Evolutionary conservation across 495 filamentous ascomycete genomes (phyloP).

Genomic region (Trichocladium antarcticum): DNA sequence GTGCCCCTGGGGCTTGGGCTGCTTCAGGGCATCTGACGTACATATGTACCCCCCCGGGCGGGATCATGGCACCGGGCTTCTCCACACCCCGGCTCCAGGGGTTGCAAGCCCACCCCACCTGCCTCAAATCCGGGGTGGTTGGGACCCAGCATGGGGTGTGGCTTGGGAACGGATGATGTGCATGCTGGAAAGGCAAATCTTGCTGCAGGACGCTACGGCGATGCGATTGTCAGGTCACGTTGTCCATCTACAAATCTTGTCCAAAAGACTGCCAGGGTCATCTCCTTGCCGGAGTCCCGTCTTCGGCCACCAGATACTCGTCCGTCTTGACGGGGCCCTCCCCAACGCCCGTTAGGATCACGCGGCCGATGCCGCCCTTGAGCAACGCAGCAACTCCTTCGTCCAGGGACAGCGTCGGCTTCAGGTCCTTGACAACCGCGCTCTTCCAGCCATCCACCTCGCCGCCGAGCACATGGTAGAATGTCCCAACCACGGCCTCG

Average conservation of each 20-base stretch:
- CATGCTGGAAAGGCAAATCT: no score
- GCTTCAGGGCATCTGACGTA: conserved; percentile 6
- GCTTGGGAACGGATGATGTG: no score
- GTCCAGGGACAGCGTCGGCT: conserved; percentile 47
- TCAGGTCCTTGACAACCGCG: conserved; percentile 27
- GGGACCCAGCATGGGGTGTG: neutral
- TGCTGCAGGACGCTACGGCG: no score
- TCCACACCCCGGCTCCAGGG: neutral
- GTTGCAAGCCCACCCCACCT: neutral
- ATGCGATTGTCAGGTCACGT: no score
- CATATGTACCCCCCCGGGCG: neutral
- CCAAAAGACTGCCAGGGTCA: neutral
- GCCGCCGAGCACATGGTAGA: conserved; percentile 43
- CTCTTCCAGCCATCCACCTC: conserved; percentile 53
- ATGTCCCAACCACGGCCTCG: conserved; percentile 55
- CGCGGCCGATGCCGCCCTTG: conserved; percentile 67
- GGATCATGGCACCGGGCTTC: conserved; percentile 1
- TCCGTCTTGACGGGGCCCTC: conserved; percentile 74
- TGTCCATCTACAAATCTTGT: no score
- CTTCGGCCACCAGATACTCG: conserved; percentile 63
- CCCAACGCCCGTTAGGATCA: conserved; percentile 85
- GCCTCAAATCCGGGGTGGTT: neutral
- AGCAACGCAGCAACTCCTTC: conserved; percentile 47
- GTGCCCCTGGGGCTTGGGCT: neutral
- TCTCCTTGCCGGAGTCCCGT: conserved; percentile 44